These are phyloP conservation scores for Fusarium duplospermum DNA, from an alignment of 2,329 filamentous ascomycete genomes.

Conservation along the genomic window DNA sequence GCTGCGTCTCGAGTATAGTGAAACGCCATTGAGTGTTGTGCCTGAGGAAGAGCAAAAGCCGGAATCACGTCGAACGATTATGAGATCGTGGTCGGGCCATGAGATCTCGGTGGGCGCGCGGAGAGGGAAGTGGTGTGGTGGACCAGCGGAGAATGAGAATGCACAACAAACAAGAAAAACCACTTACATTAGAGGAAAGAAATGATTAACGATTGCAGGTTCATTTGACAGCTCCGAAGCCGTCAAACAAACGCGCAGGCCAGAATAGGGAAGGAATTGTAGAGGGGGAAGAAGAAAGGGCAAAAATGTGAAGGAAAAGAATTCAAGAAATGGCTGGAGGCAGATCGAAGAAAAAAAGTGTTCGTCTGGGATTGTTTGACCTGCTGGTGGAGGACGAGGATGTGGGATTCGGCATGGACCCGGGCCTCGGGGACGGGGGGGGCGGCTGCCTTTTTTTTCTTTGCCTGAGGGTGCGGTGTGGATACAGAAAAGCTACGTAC, in stretches of 20 bases:
- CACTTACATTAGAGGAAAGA: constrained; percentile 72
- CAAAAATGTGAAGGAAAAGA: constrained; percentile 37
- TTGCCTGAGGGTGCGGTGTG: constrained; percentile 42
- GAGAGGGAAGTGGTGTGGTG: constrained; percentile 33
- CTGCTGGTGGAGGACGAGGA: constrained; percentile 38
- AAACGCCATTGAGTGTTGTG: constrained; percentile 17
- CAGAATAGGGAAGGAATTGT: constrained; percentile 43
- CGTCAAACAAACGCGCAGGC: constrained; percentile 92
- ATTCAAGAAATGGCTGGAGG: constrained; percentile 31
- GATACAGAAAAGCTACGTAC: constrained; percentile 32
- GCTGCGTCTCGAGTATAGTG: constrained; percentile 12
- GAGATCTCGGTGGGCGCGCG: constrained; percentile 38
- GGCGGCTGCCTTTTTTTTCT: constrained; percentile 46
- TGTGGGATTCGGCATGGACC: constrained; percentile 39
- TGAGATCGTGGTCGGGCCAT: constrained; percentile 44
- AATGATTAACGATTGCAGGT: constrained; percentile 81
- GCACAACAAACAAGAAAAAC: constrained; percentile 1
- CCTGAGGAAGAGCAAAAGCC: constrained; percentile 36
- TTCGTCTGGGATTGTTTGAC: constrained; percentile 41
- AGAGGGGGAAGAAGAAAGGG: constrained; percentile 27
- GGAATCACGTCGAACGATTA: constrained; percentile 42
- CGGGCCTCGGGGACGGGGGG: constrained; percentile 40
- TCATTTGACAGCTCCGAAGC: constrained; percentile 92
- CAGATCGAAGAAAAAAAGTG: constrained; percentile 36
- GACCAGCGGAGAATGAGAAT: constrained; percentile 29